Conservation (phyloP, 108 stramenopile genomes). For the Phaeodactylum tricornutum region DNA sequence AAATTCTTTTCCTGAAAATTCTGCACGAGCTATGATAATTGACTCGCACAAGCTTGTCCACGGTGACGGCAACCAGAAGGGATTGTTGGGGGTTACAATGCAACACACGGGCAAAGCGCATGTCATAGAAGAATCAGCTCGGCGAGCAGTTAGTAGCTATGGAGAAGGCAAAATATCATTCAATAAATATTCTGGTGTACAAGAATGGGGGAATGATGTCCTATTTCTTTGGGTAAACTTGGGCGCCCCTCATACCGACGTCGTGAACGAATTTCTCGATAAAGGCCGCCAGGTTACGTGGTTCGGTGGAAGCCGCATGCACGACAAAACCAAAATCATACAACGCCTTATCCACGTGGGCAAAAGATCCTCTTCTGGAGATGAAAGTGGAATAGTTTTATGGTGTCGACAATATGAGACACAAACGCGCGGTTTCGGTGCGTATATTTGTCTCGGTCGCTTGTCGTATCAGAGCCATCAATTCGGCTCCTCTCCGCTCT, state of each 20-base stretch:
- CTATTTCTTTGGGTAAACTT: conserved; percentile 70
- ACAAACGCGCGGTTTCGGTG: conserved; percentile 21
- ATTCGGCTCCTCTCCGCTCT: conserved; percentile 37
- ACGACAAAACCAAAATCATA: conserved; percentile 49
- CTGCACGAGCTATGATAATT: conserved; percentile 39
- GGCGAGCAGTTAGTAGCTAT: conserved; percentile 2
- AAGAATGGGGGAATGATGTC: conserved; percentile 55
- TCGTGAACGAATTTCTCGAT: conserved; percentile 52
- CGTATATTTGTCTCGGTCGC: conserved; percentile 49
- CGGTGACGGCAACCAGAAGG: background rate
- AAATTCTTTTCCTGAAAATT: conserved; percentile 21
- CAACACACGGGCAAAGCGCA: conserved; percentile 43
- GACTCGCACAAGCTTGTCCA: conserved; percentile 16
- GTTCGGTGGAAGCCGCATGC: conserved; percentile 71
- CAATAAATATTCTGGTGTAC: conserved; percentile 78
- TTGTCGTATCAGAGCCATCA: conserved; percentile 41
- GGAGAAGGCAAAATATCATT: conserved; percentile 34
- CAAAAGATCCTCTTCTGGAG: conserved; percentile 4
- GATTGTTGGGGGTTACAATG: conserved; percentile 37
- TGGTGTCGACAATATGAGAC: conserved; percentile 54
- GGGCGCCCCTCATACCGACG: conserved; percentile 14
- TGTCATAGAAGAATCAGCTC: conserved; percentile 40
- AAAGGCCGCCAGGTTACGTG: conserved; percentile 45
- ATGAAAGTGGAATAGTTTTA: conserved; percentile 34
- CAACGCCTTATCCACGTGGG: conserved; percentile 41